Evolutionary conservation across 1,139 yeast species (phyloP).

Genomic region (Hyphopichia wangnamkhiaoensis): DNA sequence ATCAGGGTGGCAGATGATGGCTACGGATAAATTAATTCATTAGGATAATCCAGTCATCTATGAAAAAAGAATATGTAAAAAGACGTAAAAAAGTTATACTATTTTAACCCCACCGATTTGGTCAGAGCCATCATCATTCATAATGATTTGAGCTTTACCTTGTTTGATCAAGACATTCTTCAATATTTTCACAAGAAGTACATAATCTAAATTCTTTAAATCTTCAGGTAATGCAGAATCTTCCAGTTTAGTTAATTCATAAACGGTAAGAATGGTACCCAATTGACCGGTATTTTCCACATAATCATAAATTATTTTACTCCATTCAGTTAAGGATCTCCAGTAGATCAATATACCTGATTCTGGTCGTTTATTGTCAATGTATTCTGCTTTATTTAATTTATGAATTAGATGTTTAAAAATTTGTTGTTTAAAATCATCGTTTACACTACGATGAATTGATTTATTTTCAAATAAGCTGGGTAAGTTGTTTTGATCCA

Average conservation of each 20-base stretch:
- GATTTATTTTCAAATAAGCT: constrained; percentile 49
- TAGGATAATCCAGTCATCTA: not conserved
- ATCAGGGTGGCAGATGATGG: constrained; percentile 7
- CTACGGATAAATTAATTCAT: no score
- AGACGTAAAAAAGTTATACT: constrained; percentile 20
- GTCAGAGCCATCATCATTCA: constrained; percentile 53
- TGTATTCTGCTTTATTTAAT: constrained; percentile 54
- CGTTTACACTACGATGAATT: constrained; percentile 55
- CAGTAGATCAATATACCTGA: constrained; percentile 61
- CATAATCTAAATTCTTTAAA: constrained; percentile 63
- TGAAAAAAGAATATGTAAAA: not conserved
- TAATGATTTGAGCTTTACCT: constrained; percentile 66
- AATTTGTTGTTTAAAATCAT: constrained; percentile 56
- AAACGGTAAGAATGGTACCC: constrained; percentile 76
- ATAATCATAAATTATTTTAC: constrained; percentile 46
- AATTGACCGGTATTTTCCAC: constrained; percentile 75
- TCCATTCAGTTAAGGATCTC: constrained; percentile 79
- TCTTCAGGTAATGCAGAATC: constrained; percentile 59
- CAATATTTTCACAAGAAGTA: constrained; percentile 55
- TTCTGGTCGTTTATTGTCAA: constrained; percentile 42
- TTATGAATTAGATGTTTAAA: constrained; percentile 57
- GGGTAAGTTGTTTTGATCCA: constrained; percentile 23
- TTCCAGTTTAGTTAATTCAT: constrained; percentile 69
- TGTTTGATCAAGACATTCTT: constrained; percentile 58
- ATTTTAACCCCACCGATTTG: constrained; percentile 72